Evolutionary conservation across 2,329 filamentous ascomycete species (phyloP), one percentile per base, ranked within the genome.

Genomic region (Xylaria hypoxylon): DNA sequence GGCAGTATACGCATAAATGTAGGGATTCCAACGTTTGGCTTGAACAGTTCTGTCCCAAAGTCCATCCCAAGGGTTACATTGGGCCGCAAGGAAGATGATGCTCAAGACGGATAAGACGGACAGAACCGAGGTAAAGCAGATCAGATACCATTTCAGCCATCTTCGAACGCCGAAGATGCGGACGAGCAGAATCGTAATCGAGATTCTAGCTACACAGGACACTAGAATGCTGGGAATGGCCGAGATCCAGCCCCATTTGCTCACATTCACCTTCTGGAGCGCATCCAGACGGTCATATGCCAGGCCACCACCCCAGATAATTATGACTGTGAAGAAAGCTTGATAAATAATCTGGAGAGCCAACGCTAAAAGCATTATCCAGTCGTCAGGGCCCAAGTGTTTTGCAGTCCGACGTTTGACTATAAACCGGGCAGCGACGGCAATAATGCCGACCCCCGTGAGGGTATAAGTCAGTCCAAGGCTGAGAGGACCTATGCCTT

Each of bases 101-200:
- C 5, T n/a, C 19, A 52, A 19, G 42, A 58, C n/a, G 19, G 19
- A 28, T 4, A 62, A 4, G 26, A 58, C 7, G 13, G 33, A 28
- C 11, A 53, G 17, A 11, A 62, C 3, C 1, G 45, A 17, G 15
- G 55, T 67, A 13, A 55, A 56, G 11, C 2, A n/a, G 19, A 63
- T 56, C 1, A 67, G 6, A 28, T 26, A 67, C 47, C 51, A 60
- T n/a, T 47, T 57, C 10, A 68, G 58, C 62, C 65, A 68, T 8
- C 7, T 57, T 8, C 42, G 31, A 6, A 28, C 26, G 1, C 62
- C 62, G 13, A 70, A 70, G 7, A 68, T 58, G 15, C 51, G 68
- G 6, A 60, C 44, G 2, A 70, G 51, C 3, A 68, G 26, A 38
- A 70, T 60, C 11, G 62, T 50, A 11, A 65, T 64, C 3, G 68